Evolutionary conservation across 345 rosid genomes (phyloP), one percentile per base, ranked within the genome.

Genomic region (Eucalyptus urophylla): DNA sequence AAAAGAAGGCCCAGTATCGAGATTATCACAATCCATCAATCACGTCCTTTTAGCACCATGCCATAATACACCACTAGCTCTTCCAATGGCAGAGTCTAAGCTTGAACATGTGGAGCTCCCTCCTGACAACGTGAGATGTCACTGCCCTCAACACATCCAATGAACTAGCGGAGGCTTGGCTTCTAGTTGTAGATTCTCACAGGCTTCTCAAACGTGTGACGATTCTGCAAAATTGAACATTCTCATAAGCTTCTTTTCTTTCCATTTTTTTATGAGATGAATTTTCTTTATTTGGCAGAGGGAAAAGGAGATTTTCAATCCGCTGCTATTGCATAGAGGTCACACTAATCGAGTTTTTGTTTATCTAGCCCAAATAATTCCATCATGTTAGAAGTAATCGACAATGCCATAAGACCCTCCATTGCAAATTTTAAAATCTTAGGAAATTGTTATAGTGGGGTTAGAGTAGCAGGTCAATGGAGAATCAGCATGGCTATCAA

Each of bases 161-260:
- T 76, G 83, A 76, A 76, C 83, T 76, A 19, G 83, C 24, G 51
- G 51, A 87, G 58, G 86, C 81, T 87, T 80, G 87, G 44, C 58
- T 29, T 76, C 83, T 87, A 94, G 65, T 94, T 94, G 92, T 92
- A 94, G 91, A 94, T 94, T 90, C 93, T 94, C 54, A 94, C 94
- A 12, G 96, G 93, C 91, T 92, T 94, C 94, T 94, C 95, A 17
- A 65, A 92, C 21, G 95, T 90, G 87, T 93, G 95, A 86, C 95
- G 95, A 80, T 92, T 93, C 95, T 94, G 95, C 92, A 93, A 91
- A 90, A 86, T 45, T 56, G 37, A 80, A 58, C 67, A 22, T 6
- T 40, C 24, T 49, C 24, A 21, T 49, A 16, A 27, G 67, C 15
- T 72, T 85, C 31, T 67, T 37, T 13, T 31, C 86, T 29, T 13